phyloP scores from a whole-genome alignment of 2,329 filamentous ascomycete genomes.

The Ceratocystis variospora region DNA sequence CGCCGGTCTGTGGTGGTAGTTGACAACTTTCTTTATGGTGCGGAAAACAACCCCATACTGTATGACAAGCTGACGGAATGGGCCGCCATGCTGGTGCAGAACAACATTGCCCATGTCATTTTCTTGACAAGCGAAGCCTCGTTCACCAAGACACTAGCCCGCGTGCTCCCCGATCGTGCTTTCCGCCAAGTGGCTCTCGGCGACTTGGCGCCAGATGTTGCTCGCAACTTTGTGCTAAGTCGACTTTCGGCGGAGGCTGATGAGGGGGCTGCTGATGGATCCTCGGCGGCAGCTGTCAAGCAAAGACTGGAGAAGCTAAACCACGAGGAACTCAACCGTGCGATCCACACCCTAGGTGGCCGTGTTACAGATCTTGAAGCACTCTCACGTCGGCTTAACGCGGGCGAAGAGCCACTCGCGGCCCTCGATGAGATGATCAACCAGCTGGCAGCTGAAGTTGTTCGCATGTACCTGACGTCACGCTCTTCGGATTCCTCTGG shows the following conservation, averaged over 20 bases:
- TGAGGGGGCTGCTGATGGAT: slow-evolving; percentile 27
- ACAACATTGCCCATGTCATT: slow-evolving; percentile 84
- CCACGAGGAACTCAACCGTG: slow-evolving; percentile 60
- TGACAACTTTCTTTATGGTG: slow-evolving; percentile 82
- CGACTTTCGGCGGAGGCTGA: slow-evolving; percentile 40
- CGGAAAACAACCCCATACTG: slow-evolving; percentile 45
- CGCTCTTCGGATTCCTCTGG: slow-evolving; percentile 20
- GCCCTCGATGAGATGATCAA: slow-evolving; percentile 82
- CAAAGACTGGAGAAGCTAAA: slow-evolving; percentile 28
- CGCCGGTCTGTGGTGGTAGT: slow-evolving; percentile 70
- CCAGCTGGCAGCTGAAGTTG: slow-evolving; percentile 75
- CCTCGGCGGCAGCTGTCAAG: slow-evolving; percentile 25
- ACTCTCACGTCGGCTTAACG: slow-evolving; percentile 75
- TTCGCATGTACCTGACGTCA: slow-evolving; percentile 70
- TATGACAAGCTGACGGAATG: slow-evolving; percentile 78
- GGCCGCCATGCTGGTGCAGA: slow-evolving; percentile 72
- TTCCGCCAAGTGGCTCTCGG: slow-evolving; percentile 77
- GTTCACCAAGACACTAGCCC: slow-evolving; percentile 74
- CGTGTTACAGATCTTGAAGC: slow-evolving; percentile 93
- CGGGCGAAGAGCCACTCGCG: slow-evolving; percentile 66
- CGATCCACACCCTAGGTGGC: slow-evolving; percentile 71
- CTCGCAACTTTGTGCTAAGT: slow-evolving; percentile 78
- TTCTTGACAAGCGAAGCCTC: slow-evolving; percentile 85
- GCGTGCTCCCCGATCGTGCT: slow-evolving; percentile 77
- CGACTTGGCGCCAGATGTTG: slow-evolving; percentile 73